Percentiles rank a stretch among this genome's conserved stretches.
phyloP scores from a whole-genome alignment of 2,329 filamentous ascomycete genomes.

The Podosphaera fusca region DNA sequence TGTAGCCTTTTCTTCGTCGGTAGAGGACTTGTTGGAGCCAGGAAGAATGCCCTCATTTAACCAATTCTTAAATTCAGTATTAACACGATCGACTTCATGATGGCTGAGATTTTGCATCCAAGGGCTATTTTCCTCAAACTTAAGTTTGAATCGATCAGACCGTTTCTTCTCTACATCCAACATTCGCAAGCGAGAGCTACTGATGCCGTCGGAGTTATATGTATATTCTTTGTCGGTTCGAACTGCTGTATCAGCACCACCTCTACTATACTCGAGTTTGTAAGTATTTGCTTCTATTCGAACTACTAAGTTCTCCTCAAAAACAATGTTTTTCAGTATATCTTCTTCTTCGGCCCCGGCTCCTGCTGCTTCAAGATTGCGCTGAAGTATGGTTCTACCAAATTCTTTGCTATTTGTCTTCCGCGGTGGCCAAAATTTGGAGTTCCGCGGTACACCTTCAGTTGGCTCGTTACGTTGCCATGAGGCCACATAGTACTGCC shows the following conservation, averaged over 20 bases:
- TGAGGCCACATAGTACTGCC: slow-evolving; percentile 91
- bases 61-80: slow-evolving; percentile 24
- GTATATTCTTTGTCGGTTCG: slow-evolving; percentile 18
- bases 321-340: slow-evolving; percentile 33
- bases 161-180: slow-evolving; percentile 17
- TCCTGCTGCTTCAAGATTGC: slow-evolving; percentile 42
- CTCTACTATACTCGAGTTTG: slow-evolving; percentile 54
- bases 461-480: slow-evolving; percentile 78
- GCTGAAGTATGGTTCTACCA: slow-evolving; percentile 33
- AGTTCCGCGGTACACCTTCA: slow-evolving; percentile 43
- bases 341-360: slow-evolving; percentile 40
- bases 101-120: slow-evolving; percentile 27
- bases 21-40: not conserved
- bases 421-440: slow-evolving; percentile 17
- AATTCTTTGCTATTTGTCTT: not conserved
- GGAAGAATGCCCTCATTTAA: slow-evolving; percentile 16
- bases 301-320: slow-evolving; percentile 44
- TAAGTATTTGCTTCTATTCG: slow-evolving; percentile 58
- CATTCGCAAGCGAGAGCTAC: slow-evolving; percentile 13
- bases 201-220: slow-evolving; percentile 4
- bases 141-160: slow-evolving; percentile 25
- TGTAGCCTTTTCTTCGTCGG: too few relatives aligned
- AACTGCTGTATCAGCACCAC: slow-evolving; percentile 33
- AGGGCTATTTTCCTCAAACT: slow-evolving; percentile 26
- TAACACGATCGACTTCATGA: slow-evolving; percentile 24